Evolutionary conservation across 805 yeast genomes (phyloP).

Genomic region (Kluyveromyces siamensis): DNA sequence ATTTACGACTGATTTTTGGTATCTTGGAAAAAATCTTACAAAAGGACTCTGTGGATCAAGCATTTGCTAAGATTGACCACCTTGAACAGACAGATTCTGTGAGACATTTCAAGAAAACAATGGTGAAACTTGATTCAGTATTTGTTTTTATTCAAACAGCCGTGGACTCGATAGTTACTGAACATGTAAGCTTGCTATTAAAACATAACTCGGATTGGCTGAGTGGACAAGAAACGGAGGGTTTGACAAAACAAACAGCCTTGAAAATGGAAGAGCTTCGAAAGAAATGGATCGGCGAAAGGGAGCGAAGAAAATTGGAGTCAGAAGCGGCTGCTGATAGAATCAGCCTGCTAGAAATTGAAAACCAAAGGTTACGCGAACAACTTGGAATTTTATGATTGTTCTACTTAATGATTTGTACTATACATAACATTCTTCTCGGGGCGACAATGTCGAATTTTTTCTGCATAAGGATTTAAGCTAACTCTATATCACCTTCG

Average conservation of each 20-base stretch:
- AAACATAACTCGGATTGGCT: conserved; percentile 10
- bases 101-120: conserved; percentile 20
- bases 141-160: conserved; percentile 54
- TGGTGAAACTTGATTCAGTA: conserved; percentile 33
- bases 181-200: conserved; percentile 34
- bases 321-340: conserved; percentile 44
- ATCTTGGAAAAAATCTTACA: conserved; percentile 49
- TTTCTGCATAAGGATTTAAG: conserved; percentile 4
- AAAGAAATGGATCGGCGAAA: conserved; percentile 58
- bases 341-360: conserved; percentile 45
- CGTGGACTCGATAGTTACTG: conserved; percentile 46
- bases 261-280: conserved; percentile 54
- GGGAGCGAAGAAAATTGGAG: conserved; percentile 61
- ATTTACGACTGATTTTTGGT: conserved; percentile 41
- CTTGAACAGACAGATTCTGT: conserved; percentile 20
- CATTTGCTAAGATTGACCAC: conserved; percentile 40
- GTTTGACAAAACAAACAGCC: conserved; percentile 30
- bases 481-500: conserved; percentile 17
- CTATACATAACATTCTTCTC: neutral
- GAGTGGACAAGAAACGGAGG: conserved; percentile 6
- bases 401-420: neutral
- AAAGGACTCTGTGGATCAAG: conserved; percentile 49
- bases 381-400: conserved; percentile 1
- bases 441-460: neutral
- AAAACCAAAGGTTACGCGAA: conserved; percentile 30